Evolutionary conservation across 108 stramenopile species (phyloP).

Genomic region (Cylindrotheca fusiformis): DNA sequence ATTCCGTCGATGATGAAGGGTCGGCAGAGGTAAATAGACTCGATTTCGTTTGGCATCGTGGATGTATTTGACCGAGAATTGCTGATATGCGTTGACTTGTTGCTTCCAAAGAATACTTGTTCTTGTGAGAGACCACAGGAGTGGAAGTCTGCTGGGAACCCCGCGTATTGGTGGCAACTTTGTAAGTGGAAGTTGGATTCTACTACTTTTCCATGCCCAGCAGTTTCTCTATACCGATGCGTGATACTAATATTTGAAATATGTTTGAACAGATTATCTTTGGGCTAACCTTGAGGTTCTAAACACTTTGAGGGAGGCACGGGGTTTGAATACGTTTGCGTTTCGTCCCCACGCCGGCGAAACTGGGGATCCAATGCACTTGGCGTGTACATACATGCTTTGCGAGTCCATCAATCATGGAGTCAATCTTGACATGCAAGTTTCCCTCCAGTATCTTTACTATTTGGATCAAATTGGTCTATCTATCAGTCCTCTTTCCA

Average conservation of each 20-base stretch:
- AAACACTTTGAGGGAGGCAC: conserved; percentile 80
- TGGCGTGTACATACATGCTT: conserved; percentile 94
- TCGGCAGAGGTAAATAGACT: conserved; percentile 55
- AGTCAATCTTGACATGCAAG: conserved; percentile 92
- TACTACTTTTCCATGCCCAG: too few species aligned
- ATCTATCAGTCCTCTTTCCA: conserved; percentile 91
- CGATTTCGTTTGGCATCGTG: too few species aligned
- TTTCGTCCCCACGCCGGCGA: conserved; percentile 97
- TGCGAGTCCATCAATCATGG: conserved; percentile 98
- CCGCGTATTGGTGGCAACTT: conserved; percentile 89
- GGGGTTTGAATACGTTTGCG: conserved; percentile 87
- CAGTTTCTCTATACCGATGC: too few species aligned
- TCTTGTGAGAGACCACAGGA: conserved; percentile 55
- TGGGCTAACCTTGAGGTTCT: conserved; percentile 87
- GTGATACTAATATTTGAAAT: too few species aligned
- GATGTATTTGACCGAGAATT: neutral
- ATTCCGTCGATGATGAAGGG: conserved; percentile 99
- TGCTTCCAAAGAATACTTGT: conserved; percentile 49
- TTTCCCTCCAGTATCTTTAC: conserved; percentile 96
- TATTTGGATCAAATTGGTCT: conserved; percentile 95
- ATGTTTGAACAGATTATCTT: conserved; percentile 17
- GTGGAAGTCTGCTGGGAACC: conserved; percentile 86
- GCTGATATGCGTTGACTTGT: neutral
- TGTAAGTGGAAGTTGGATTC: conserved; percentile 36
- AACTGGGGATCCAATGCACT: conserved; percentile 97